Conservation (phyloP, 2,329 filamentous ascomycete genomes). For the Epicoccum nigrum region DNA sequence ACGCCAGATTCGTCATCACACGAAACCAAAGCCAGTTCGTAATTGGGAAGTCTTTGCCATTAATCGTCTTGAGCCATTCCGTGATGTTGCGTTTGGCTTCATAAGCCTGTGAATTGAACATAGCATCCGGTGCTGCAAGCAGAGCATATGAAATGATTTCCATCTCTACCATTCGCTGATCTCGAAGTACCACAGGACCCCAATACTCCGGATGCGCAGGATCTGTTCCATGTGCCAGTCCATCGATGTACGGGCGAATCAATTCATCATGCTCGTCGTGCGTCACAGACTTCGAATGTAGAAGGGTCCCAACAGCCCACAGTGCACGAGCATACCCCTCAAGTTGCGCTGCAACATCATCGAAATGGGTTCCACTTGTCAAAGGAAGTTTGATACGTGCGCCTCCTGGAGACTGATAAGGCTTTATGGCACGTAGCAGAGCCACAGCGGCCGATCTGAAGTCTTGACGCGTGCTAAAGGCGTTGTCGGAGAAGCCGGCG, state of each 20-base stretch:
- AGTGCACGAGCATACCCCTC: conserved; percentile 44
- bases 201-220: conserved; percentile 52
- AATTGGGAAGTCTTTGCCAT: conserved; percentile 53
- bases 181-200: conserved; percentile 54
- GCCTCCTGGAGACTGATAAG: conserved; percentile 40
- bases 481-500: conserved; percentile 37
- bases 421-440: conserved; percentile 33
- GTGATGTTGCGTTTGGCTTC: conserved; percentile 47
- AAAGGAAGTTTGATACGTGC: conserved; percentile 41
- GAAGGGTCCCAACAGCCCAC: conserved; percentile 41
- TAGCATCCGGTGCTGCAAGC: conserved; percentile 51
- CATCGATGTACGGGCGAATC: conserved; percentile 36
- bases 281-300: conserved; percentile 26
- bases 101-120: conserved; percentile 39
- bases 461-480: conserved; percentile 32
- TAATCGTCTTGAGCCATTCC: conserved; percentile 53
- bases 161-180: conserved; percentile 63
- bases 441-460: conserved; percentile 32
- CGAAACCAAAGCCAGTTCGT: conserved; percentile 63
- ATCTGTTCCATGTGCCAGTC: conserved; percentile 45
- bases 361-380: conserved; percentile 44
- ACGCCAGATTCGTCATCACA: conserved; percentile 57
- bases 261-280: conserved; percentile 26
- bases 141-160: conserved; percentile 59
- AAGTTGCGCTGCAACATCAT: conserved; percentile 44